These are phyloP conservation scores for Draba incana DNA, from an alignment of 345 rosid genomes.

Conservation along the genomic window DNA sequence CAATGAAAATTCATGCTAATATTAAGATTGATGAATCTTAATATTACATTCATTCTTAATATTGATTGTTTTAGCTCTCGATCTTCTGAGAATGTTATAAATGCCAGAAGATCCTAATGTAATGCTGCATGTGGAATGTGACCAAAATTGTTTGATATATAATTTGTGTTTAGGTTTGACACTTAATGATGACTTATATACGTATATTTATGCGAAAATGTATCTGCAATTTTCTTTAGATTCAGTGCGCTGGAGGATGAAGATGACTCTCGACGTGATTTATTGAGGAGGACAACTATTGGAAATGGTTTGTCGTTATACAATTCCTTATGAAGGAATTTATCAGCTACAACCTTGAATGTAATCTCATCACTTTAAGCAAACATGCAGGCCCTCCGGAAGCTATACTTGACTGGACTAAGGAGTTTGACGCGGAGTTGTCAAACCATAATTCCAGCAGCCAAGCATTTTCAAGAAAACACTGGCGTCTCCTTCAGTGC, in stretches of 20 bases:
- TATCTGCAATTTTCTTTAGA: conserved; percentile 46
- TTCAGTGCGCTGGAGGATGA: conserved; percentile 92
- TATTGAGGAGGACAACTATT: conserved; percentile 84
- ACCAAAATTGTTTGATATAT: background rate
- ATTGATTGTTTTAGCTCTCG: conserved; percentile 1
- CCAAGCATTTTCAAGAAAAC: conserved; percentile 95
- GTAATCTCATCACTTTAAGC: conserved; percentile 36
- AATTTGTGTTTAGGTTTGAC: conserved; percentile 11
- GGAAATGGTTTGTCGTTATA: conserved; percentile 75
- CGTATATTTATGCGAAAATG: conserved; percentile 1
- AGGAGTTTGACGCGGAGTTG: conserved; percentile 71
- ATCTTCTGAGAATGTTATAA: conserved; percentile 15
- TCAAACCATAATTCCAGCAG: conserved; percentile 70
- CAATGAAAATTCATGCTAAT: background rate
- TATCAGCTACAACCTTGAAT: conserved; percentile 31
- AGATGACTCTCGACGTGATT: conserved; percentile 59
- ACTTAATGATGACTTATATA: background rate
- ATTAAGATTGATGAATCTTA: no score
- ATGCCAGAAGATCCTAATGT: conserved; percentile 10
- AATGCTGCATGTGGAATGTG: conserved; percentile 19
- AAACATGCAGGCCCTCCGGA: conserved; percentile 82
- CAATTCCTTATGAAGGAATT: conserved; percentile 26
- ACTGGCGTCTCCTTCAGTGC: conserved; percentile 99
- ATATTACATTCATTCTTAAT: no score
- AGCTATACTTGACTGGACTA: conserved; percentile 86